Evolutionary conservation across 768 basidiomycete genomes (phyloP).

Genomic region (Amanita brunnescens): DNA sequence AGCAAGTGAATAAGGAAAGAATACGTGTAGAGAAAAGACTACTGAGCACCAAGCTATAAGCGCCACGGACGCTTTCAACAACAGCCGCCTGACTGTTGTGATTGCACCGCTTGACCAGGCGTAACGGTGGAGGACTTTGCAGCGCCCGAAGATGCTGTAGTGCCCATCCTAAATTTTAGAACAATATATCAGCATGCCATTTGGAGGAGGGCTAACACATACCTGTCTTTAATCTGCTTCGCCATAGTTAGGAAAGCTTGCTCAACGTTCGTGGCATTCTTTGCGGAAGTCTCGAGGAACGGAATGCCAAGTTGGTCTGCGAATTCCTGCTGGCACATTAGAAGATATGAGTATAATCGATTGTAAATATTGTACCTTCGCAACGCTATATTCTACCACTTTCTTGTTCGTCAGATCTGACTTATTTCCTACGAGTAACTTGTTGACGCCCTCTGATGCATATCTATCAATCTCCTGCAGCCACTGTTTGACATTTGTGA

Average conservation of each 20-base stretch:
- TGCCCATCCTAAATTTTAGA: constrained; percentile 58
- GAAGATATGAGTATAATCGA: background rate
- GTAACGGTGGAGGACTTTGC: constrained; percentile 80
- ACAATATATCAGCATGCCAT: background rate
- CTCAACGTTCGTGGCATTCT: constrained; percentile 97
- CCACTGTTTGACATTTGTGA: constrained; percentile 94
- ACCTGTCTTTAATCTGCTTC: constrained; percentile 92
- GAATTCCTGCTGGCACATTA: constrained; percentile 54
- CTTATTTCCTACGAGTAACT: constrained; percentile 97
- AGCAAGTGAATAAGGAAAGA: background rate
- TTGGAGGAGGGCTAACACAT: constrained; percentile 13
- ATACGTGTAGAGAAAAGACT: background rate
- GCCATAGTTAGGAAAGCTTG: constrained; percentile 99
- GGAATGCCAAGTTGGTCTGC: constrained; percentile 90
- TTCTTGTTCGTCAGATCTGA: constrained; percentile 97
- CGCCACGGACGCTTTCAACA: constrained; percentile 43
- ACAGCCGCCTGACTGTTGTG: constrained; percentile 65
- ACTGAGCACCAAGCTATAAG: background rate
- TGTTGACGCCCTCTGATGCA: constrained; percentile 98
- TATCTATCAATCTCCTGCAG: constrained; percentile 90
- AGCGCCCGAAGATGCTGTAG: constrained; percentile 64
- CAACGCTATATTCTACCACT: constrained; percentile 82
- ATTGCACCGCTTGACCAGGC: constrained; percentile 76
- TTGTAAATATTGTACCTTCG: constrained; percentile 54
- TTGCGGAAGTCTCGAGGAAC: constrained; percentile 98